These are phyloP conservation scores for Cordyceps militaris DNA, from an alignment of 2,329 filamentous ascomycete genomes.

Conservation along the genomic window DNA sequence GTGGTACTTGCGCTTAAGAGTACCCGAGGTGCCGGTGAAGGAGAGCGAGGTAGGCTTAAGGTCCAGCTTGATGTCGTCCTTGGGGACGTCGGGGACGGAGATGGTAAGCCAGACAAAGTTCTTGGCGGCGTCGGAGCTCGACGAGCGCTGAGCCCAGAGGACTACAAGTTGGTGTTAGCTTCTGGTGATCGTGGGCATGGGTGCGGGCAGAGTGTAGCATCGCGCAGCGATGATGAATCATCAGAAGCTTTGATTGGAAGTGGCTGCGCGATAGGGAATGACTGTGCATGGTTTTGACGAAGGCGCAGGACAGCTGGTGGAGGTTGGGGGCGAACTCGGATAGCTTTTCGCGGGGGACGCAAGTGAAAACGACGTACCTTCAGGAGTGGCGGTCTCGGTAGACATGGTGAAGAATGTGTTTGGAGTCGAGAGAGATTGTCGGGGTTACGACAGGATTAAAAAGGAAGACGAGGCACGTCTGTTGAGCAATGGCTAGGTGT, in stretches of 20 bases:
- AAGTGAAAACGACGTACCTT: conserved; percentile 25
- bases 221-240: background rate
- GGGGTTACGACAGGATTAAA: conserved; percentile 9
- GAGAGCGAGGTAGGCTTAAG: conserved; percentile 68
- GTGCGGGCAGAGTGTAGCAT: background rate
- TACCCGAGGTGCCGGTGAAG: conserved; percentile 77
- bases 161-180: conserved; percentile 48
- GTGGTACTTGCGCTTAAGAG: conserved; percentile 80
- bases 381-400: conserved; percentile 27
- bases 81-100: conserved; percentile 75
- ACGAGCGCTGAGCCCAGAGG: conserved; percentile 97
- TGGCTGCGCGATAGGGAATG: background rate
- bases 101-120: conserved; percentile 96
- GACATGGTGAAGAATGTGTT: conserved; percentile 20
- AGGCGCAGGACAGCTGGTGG: background rate
- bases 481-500: conserved; percentile 9
- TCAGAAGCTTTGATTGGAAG: background rate
- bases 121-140: conserved; percentile 67
- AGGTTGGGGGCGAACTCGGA: background rate
- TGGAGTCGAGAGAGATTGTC: conserved; percentile 7
- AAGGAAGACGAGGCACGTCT: background rate
- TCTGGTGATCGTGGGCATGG: background rate
- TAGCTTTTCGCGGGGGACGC: background rate
- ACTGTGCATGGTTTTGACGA: background rate
- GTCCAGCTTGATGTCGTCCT: conserved; percentile 71